These are phyloP conservation scores for Stropharia rugosoannulata DNA, from an alignment of 768 basidiomycete genomes.

Conservation along the genomic window DNA sequence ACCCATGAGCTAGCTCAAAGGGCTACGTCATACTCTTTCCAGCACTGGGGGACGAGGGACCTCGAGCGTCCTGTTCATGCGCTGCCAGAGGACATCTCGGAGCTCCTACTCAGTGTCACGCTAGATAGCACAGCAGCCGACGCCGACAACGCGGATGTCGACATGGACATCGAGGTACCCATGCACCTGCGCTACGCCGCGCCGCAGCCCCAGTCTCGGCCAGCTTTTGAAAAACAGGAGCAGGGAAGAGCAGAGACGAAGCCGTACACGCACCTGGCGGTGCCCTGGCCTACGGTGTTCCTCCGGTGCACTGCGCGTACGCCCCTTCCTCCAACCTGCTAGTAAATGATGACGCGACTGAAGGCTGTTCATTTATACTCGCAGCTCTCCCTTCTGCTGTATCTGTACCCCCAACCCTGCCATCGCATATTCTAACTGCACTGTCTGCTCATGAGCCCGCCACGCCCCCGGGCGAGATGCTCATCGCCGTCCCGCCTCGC, in stretches of 20 bases:
- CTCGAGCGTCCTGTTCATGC: conserved; percentile 46
- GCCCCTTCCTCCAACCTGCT: neutral
- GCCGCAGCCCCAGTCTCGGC: conserved; percentile 12
- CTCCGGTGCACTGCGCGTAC: conserved; percentile 30
- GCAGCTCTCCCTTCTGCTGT: neutral
- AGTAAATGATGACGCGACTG: neutral
- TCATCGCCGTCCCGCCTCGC: conserved; percentile 20
- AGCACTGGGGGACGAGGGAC: conserved; percentile 41
- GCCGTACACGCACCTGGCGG: conserved; percentile 24
- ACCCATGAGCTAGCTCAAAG: conserved; percentile 45
- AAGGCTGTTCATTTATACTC: neutral
- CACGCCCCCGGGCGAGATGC: neutral
- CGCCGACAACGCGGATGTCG: conserved; percentile 6
- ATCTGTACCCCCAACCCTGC: neutral
- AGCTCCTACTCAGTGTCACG: conserved; percentile 20
- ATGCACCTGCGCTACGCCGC: conserved; percentile 47
- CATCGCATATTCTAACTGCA: conserved; percentile 10
- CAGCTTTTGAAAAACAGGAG: neutral
- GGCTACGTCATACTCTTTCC: conserved; percentile 34
- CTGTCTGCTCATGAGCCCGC: neutral
- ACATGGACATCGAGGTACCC: conserved; percentile 37
- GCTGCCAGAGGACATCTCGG: conserved; percentile 21
- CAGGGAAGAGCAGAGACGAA: conserved; percentile 5
- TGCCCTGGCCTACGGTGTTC: conserved; percentile 39
- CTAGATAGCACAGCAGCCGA: conserved; percentile 1